Base-by-base conservation (phyloP, 2,329 filamentous ascomycete species). In the Cylindrodendrum hubeiense region DNA sequence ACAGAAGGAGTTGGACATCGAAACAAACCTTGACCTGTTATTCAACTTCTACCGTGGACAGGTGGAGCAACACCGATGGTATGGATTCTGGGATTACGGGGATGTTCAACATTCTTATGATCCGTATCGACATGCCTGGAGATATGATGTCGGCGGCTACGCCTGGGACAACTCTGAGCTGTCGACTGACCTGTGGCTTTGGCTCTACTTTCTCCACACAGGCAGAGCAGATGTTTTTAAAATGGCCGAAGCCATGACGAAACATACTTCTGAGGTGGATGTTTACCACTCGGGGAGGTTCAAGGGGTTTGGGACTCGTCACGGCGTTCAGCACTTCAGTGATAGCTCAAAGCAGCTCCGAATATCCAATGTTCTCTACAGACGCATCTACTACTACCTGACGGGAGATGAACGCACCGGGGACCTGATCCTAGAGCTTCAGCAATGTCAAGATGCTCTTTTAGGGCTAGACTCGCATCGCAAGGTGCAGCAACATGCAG, bases 131-230 rank as follows among this genome's bases (percentile, higher is more conserved):
- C 88, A 90, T 68, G 81, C 80, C 3, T 91, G 88, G 88, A 81
- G 86, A 4, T 90, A 90, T 68, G 88, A 90, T 57, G 76, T 90
- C 24, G 88, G 88, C 6, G 88, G 88, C 0, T 90, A 87, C 68
- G 87, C 87, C 0, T 90, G 88, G 88, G 88, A 90, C 64, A 90
- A 90, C 71, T 87, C 85, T 0, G 88, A 90, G 73, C 79, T 90
- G 0, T 90, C 88, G 0, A 86, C 88, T 0, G 87, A 90, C 67
- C 75, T 90, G 3, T 90, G 85, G 78, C 83, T 90, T 62, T 90
- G 88, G 88, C 83, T 83, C 4, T 86, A 88, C 64, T 90, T 89
- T 75, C 81, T 90, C 3, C 84, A 85, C 28, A 90, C 87, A 0
- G 87, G 87, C 0, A 79, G 84, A 9, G 81, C 82, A 2, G 86